Conservation (phyloP, 371 early-diverging fungal species). For the Conidiobolus incongruus region DNA sequence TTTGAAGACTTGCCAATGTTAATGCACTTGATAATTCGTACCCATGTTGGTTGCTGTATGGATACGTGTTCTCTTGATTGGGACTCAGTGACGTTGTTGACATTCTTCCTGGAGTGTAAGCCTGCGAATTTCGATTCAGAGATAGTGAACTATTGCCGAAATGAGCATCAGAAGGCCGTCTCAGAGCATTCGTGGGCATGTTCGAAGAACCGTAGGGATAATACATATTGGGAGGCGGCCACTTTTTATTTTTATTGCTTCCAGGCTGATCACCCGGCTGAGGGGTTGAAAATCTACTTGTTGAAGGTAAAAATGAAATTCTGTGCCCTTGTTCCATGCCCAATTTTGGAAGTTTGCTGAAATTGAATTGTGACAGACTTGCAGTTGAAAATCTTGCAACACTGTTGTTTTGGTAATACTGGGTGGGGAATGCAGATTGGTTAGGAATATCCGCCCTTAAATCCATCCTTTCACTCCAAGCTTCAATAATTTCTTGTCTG, state of each 20-base stretch:
- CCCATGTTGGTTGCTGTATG: too few relatives aligned
- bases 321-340: too few relatives aligned
- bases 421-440: neutral
- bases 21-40: too few relatives aligned
- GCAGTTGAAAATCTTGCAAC: neutral
- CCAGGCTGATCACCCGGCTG: conserved; percentile 10
- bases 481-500: conserved; percentile 27
- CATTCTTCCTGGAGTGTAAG: neutral
- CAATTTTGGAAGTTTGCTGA: too few relatives aligned
- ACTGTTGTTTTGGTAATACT: neutral
- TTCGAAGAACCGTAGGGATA: conserved; percentile 8
- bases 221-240: conserved; percentile 13
- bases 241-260: conserved; percentile 9
- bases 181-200: neutral
- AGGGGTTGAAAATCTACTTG: conserved; percentile 6
- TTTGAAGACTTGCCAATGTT: too few relatives aligned
- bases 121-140: neutral
- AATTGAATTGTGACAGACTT: neutral
- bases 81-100: too few relatives aligned
- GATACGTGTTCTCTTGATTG: too few relatives aligned
- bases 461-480: conserved; percentile 26
- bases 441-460: too few relatives aligned
- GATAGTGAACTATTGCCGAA: neutral
- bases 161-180: neutral
- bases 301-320: conserved; percentile 9